Percentiles rank a stretch among this genome's conserved stretches.
Evolutionary conservation across 2,329 filamentous ascomycete genomes (phyloP).

Genomic region (Diaporthe velutina): DNA sequence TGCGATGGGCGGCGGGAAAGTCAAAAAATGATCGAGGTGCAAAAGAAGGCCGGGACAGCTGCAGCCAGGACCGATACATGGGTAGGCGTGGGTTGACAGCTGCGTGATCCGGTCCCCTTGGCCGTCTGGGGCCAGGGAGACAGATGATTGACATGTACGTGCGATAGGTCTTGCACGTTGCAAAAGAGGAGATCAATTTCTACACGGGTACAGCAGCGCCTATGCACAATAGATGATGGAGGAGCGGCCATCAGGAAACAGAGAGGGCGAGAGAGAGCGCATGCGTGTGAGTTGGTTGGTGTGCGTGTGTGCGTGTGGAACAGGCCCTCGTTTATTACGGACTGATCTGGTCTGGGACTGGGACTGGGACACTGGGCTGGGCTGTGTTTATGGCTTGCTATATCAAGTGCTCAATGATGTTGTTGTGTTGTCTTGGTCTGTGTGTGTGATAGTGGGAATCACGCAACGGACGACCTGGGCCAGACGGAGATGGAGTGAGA

Average conservation of each 20-base stretch:
- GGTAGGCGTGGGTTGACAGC: constrained; percentile 33
- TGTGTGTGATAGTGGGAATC: not conserved
- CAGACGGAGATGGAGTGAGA: not conserved
- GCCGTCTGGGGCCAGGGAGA: constrained; percentile 25
- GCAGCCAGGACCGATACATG: constrained; percentile 24
- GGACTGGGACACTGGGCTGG: not conserved
- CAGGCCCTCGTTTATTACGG: not conserved
- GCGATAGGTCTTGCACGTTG: not conserved
- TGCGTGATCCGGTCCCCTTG: constrained; percentile 19
- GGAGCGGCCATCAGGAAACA: not conserved
- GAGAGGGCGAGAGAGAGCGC: constrained; percentile 8
- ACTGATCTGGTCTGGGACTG: not conserved
- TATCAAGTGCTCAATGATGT: not conserved
- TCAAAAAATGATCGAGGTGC: constrained; percentile 32
- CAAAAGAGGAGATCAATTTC: not conserved
- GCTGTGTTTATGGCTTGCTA: not conserved
- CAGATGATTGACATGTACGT: not conserved
- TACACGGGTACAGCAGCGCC: not conserved
- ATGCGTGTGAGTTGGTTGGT: not conserved
- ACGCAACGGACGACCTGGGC: not conserved
- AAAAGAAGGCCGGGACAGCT: constrained; percentile 14
- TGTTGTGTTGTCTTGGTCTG: not conserved
- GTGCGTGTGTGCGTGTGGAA: constrained; percentile 8
- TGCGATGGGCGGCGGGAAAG: constrained; percentile 29
- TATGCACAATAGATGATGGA: constrained; percentile 27